Base-by-base conservation (phyloP, 148 eudicot genomes). In the Suaeda aralocaspica region DNA sequence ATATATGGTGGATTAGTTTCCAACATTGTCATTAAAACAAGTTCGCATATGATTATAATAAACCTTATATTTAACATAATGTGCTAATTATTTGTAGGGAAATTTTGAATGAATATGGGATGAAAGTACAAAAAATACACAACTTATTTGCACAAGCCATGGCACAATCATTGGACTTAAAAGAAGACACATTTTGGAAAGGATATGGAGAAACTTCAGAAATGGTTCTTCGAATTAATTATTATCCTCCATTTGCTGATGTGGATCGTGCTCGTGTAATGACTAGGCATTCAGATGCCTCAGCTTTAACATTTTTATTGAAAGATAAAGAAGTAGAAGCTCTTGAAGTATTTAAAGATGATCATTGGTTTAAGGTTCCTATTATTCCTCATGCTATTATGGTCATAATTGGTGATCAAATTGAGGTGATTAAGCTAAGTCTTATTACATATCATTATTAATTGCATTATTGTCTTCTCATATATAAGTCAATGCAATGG, bases 341-440 rank as follows among this genome's bases (percentile, higher is more conserved):
- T 52, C 91, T 87, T 68, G 83, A 85, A 51, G 14, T 87, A 0
- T 67, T 77, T 10, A 84, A 83, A 70, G 82, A 81, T 71, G 74
- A 66, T 48, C 73, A 81, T 18, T 87, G 91, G 91, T 81, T 69
- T 33, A 76, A 64, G 53, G 84, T 82, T 68, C 88, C 85, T 5
- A 72, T 81, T 11, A 64, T 81, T 12, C 88, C 82, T 42, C 51
- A 70, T 50, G 91, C 88, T 19, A 69, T 87, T 2, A 44, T 83
- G 31, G 74, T 87, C 49, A 68, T 75, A 52, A 71, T 76, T 46
- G 88, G 88, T 29, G 91, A 87, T 69, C 84, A 83, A 61, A 21
- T 75, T 16, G 86, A 87, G 86, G 90, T 82, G n/a, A 78, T 25
- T 9, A 22, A 1, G 31, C 31, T 48, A 24, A 7, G 6, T n/a